Conservation (phyloP, 768 basidiomycete genomes). For the Hypholoma sublateritium region DNA sequence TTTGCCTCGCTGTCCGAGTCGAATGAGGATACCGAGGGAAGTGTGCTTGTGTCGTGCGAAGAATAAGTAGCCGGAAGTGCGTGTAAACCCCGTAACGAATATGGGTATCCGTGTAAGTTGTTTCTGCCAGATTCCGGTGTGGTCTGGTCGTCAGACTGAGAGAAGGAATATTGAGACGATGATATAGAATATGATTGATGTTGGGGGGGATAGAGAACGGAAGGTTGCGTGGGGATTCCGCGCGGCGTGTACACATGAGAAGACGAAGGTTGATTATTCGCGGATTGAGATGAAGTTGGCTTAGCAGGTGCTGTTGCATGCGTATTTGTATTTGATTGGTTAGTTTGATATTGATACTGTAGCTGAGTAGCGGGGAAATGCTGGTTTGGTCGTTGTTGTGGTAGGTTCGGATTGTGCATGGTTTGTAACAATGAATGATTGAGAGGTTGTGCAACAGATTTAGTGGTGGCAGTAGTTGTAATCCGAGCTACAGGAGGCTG, state of each 20-base stretch:
- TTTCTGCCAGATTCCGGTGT: background rate
- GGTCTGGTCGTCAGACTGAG: background rate
- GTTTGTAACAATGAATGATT: background rate
- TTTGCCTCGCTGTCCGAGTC: background rate
- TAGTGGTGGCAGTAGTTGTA: background rate
- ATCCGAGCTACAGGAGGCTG: background rate
- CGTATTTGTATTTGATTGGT: too few species aligned
- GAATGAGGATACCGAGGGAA: background rate
- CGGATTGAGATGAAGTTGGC: background rate
- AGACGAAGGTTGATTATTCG: background rate
- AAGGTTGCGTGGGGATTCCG: background rate
- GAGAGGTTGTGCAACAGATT: constrained; percentile 4
- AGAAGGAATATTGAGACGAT: background rate
- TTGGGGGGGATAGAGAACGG: background rate
- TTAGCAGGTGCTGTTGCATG: too few species aligned
- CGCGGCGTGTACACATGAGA: constrained; percentile 1
- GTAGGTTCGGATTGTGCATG: background rate
- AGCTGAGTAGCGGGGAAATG: background rate
- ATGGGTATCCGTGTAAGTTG: constrained; percentile 16
- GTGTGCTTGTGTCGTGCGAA: constrained; percentile 14
- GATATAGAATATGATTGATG: background rate
- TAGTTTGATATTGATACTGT: background rate
- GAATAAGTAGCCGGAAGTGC: constrained; percentile 15
- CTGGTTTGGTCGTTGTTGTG: too few species aligned
- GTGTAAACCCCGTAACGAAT: constrained; percentile 21